Base-by-base conservation (phyloP, 2,329 filamentous ascomycete genomes). In the Colletotrichum acutatum region DNA sequence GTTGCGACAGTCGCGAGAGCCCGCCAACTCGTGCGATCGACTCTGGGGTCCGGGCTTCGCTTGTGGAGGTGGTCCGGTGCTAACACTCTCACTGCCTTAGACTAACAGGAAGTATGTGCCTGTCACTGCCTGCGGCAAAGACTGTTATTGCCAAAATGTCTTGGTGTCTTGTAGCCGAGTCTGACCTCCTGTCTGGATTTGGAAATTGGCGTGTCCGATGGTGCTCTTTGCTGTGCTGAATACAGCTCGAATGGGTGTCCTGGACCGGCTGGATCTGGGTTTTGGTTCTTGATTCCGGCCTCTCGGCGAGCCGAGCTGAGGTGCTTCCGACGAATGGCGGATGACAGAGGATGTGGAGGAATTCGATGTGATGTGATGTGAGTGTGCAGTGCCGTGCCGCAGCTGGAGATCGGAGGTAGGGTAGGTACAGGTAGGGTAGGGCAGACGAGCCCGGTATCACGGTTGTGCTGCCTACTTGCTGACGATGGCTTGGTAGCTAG, bases 341-440 rank as follows among this genome's bases (percentile, higher is more conserved):
- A 72, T 60, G 46, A 16, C 54, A 26, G 22, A 49, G 34, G 2
- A 4, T 1, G 66, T 63, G 64, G 42, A 72, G 24, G 46, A 26
- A 24, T 19, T 68, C 52, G 60, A 65, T 63, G 68, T 57, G 68
- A 67, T 71, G 63, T 62, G 68, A 71, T 71, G 62, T 42, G 63
- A 60, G 64, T 63, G 59, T 72, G 69, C 66, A 69, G 69, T 69
- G 46, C 59, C 59, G 66, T 69, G 70, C 53, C 59, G 70, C 66
- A 59, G 37, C 66, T 64, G 64, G 42, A 60, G 66, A 69, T 72
- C 54, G 66, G 66, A 42, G 66, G 53, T 34, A 58, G 64, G 70
- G 70, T 63, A 64, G 42, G 42, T 49, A 49, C 66, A 58, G 53
- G 7, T 22, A 56, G n/a, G 26, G 66, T 60, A 64, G 34, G 66